phyloP scores from a whole-genome alignment of 2,329 filamentous ascomycete genomes.

The Hymenoscyphus albidus region DNA sequence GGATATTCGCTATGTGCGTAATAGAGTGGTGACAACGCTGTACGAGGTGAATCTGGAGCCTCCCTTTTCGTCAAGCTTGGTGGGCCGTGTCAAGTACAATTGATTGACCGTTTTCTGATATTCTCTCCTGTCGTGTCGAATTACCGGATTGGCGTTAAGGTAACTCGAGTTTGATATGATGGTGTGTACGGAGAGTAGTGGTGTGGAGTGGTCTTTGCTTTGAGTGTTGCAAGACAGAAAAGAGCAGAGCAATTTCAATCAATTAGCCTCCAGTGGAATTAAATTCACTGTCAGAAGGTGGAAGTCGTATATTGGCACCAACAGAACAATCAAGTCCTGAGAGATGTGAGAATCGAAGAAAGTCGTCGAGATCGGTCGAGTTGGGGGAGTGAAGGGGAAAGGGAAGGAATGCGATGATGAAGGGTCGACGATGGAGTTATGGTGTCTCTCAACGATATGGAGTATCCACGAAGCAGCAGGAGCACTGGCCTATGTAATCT shows the following conservation, averaged over 20 bases:
- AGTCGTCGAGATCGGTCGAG: conserved; percentile 1
- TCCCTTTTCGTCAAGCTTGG: neutral
- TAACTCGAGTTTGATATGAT: neutral
- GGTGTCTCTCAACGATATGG: neutral
- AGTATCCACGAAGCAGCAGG: neutral
- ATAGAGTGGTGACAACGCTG: neutral
- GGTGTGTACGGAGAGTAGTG: neutral
- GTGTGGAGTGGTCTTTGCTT: neutral
- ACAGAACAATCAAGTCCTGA: conserved; percentile 13
- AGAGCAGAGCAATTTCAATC: conserved; percentile 7
- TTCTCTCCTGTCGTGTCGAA: neutral
- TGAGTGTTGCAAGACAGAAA: neutral
- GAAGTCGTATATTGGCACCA: neutral
- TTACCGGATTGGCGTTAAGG: neutral
- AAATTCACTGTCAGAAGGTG: too few species aligned
- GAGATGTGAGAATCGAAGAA: conserved; percentile 7
- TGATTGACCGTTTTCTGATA: neutral
- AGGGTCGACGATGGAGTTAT: neutral
- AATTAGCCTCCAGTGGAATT: neutral
- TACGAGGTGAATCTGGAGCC: neutral
- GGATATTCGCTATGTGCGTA: neutral
- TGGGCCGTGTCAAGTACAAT: neutral
- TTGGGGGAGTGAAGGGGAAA: neutral
- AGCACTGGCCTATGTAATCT: neutral
- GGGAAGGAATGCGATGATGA: neutral